phyloP scores from a whole-genome alignment of 2,329 filamentous ascomycete species.

The Trichoderma endophyticum region DNA sequence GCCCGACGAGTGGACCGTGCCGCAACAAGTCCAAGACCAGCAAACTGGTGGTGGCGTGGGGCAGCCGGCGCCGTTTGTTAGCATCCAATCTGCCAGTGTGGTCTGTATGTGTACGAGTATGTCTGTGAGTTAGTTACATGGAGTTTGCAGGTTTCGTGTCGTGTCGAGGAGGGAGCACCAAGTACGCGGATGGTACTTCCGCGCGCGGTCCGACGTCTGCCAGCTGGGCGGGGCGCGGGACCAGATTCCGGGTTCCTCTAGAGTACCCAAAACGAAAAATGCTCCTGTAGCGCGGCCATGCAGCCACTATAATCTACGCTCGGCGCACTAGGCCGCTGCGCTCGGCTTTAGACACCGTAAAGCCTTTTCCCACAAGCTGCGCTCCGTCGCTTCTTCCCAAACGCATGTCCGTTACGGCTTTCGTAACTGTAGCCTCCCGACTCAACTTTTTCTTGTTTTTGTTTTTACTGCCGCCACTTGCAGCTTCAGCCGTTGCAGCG shows the following conservation, averaged over 20 bases:
- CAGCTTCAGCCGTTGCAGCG: background rate
- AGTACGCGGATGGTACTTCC: background rate
- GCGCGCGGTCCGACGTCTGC: background rate
- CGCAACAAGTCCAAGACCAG: background rate
- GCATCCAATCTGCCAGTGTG: background rate
- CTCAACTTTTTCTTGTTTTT: background rate
- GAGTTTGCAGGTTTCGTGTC: background rate
- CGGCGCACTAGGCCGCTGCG: slow-evolving; percentile 1
- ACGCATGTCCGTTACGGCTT: no score
- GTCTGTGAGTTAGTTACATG: background rate
- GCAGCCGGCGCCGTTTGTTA: background rate
- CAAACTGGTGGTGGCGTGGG: slow-evolving; percentile 11
- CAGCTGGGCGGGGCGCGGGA: background rate
- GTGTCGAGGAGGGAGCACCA: background rate
- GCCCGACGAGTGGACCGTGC: slow-evolving; percentile 12
- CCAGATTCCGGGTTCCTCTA: background rate
- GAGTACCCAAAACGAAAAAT: background rate
- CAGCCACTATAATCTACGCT: slow-evolving; percentile 9
- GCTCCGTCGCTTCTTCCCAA: background rate
- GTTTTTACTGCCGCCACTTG: background rate
- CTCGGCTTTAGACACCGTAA: background rate
- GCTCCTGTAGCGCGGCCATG: slow-evolving; percentile 3
- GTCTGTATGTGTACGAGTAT: background rate
- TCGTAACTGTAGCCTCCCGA: background rate
- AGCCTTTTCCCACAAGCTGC: background rate